A percentile compares a stretch with the other conserved stretches of the same genome.
Conservation (phyloP, 1,139 yeast genomes). For the Pichiaceae sp. region DNA sequence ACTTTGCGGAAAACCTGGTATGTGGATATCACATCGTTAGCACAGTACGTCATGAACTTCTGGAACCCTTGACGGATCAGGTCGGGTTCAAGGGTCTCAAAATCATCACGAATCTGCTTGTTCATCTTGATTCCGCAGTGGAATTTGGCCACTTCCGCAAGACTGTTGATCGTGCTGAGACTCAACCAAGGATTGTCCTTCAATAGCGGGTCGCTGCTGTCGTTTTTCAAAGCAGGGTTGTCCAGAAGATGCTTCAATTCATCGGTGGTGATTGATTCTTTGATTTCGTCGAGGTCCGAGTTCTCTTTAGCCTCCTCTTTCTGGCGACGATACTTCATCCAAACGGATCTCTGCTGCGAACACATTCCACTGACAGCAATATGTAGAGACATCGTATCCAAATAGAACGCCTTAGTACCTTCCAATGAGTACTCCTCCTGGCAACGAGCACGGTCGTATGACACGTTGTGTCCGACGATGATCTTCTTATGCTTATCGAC, state of each 20-base stretch:
- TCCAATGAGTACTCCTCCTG: slow-evolving; percentile 71
- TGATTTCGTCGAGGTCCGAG: slow-evolving; percentile 18
- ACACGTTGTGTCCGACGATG: slow-evolving; percentile 82
- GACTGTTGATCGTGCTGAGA: slow-evolving; percentile 69
- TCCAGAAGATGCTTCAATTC: slow-evolving; percentile 13
- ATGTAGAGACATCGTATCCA: slow-evolving; percentile 93
- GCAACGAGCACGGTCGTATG: slow-evolving; percentile 84
- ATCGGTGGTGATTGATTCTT: slow-evolving; percentile 12
- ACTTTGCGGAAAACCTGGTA: slow-evolving; percentile 59
- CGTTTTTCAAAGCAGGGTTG: slow-evolving; percentile 10
- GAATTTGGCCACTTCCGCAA: slow-evolving; percentile 72
- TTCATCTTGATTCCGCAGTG: slow-evolving; percentile 69
- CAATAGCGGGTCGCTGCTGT: slow-evolving; percentile 9
- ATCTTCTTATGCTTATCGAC: slow-evolving; percentile 35
- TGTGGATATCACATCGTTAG: slow-evolving; percentile 74
- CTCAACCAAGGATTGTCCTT: slow-evolving; percentile 65
- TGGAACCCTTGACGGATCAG: slow-evolving; percentile 53
- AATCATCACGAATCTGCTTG: slow-evolving; percentile 59
- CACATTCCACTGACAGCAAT: slow-evolving; percentile 90
- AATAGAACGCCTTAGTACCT: slow-evolving; percentile 62
- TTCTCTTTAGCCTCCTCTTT: slow-evolving; percentile 11
- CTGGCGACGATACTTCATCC: slow-evolving; percentile 54
- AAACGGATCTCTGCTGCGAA: slow-evolving; percentile 78
- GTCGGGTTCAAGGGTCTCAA: slow-evolving; percentile 46
- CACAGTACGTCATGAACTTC: slow-evolving; percentile 68